Percentiles rank a stretch among this genome's conserved stretches.
These are phyloP conservation scores for Fragaria nilgerrensis DNA, from an alignment of 306 rosid species.

Conservation along the genomic window DNA sequence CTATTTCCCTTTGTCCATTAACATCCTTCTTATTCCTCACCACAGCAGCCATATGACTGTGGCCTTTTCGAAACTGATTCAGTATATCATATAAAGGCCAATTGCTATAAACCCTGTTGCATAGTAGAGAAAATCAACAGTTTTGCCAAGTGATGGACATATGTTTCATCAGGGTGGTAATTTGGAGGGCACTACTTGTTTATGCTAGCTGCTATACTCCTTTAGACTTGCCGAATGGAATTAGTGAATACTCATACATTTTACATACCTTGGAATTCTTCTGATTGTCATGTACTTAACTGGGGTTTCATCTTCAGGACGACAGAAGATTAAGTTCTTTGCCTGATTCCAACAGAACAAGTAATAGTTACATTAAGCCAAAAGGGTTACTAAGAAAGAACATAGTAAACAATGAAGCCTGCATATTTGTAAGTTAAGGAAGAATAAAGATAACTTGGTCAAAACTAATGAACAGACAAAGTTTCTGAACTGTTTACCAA, in stretches of 20 bases:
- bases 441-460: not conserved
- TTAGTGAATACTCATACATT: not conserved
- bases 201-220: slow-evolving; percentile 3
- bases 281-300: slow-evolving; percentile 63
- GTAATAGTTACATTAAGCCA: not conserved
- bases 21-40: slow-evolving; percentile 37
- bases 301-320: slow-evolving; percentile 74
- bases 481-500: slow-evolving; percentile 44
- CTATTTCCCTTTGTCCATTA: slow-evolving; percentile 7
- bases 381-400: not conserved
- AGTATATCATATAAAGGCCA: slow-evolving; percentile 80
- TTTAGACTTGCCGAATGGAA: not conserved
- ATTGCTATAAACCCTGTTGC: slow-evolving; percentile 58
- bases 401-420: not conserved
- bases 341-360: slow-evolving; percentile 37
- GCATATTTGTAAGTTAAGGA: not conserved
- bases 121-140: not conserved
- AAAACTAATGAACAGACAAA: not conserved
- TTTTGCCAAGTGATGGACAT: not conserved
- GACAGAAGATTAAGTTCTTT: slow-evolving; percentile 58
- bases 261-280: slow-evolving; percentile 60
- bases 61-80: slow-evolving; percentile 65
- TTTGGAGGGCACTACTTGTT: not conserved
- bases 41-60: slow-evolving; percentile 85
- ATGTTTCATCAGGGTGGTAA: not conserved